Base-by-base conservation (phyloP, 768 basidiomycete genomes). In the Termitomyces bulborhizus region DNA sequence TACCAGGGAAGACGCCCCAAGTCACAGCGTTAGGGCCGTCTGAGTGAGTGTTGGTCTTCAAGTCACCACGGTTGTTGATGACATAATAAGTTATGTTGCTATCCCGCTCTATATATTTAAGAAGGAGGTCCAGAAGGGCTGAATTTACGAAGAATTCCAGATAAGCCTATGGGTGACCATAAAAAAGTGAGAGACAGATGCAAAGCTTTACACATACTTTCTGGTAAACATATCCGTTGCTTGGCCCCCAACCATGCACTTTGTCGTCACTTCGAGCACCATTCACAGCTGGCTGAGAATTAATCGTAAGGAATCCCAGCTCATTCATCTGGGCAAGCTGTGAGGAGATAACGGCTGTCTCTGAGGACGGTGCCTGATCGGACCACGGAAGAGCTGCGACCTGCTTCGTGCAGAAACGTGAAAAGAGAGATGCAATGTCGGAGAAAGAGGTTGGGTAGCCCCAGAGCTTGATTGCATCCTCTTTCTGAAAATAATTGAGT, bases 11-110 rank as follows among this genome's bases (percentile, higher is more conserved):
- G 8, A 97, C 92, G 59, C 95, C 95, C 95, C 95, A 98, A 1
- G 95, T 98, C 16, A 98, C 93, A n/a, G 95, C 95, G 63, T 97
- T 98, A 27, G 97, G 95, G 2, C 95, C 93, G 49, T 97, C 94
- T 2, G 88, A 90, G 63, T 93, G 90, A 15, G 85, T 94, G 76
- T 98, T 99, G 47, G 97, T 98, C 53, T 87, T 83, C 48, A 99
- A 76, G 68, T 98, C 95, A 40, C 97, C 97, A 41, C 86, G 83
- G 69, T 88, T 92, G 80, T 98, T 98, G 70, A 98, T 96, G 46
- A 94, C 92, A 64, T 98, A 96, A 77, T 98, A 99, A 2, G 94
- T 98, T 65, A 96, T 88, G 62, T 86, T 83, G 57, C 81, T 80
- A 64, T 97, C 92, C 16, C 85, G 83, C 65, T 95, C 91, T 62